Evolutionary conservation across 768 basidiomycete genomes (phyloP).

Genomic region (Mycena leptocephala): DNA sequence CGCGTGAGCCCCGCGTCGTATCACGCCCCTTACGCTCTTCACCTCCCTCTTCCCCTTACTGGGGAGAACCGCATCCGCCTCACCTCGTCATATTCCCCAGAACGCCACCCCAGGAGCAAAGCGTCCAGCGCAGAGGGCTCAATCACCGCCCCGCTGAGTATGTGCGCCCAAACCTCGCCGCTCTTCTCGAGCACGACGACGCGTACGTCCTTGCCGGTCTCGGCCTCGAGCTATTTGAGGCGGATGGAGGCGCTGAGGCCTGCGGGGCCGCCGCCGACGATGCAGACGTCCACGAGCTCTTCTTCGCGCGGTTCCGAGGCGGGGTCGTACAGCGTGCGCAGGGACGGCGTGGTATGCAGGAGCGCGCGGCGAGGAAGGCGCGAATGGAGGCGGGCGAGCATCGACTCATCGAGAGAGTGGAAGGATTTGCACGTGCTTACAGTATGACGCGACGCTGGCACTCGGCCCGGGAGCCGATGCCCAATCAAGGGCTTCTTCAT

Average conservation of each 20-base stretch:
- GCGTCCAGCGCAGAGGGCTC: constrained; percentile 96
- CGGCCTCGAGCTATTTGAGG: constrained; percentile 91
- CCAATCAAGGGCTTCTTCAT: too few relatives aligned
- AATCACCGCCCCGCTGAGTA: constrained; percentile 95
- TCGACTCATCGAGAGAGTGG: neutral
- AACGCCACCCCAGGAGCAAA: constrained; percentile 91
- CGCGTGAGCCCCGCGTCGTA: constrained; percentile 92
- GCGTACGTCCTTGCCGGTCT: constrained; percentile 85
- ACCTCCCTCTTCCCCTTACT: constrained; percentile 62
- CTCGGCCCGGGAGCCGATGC: too few relatives aligned
- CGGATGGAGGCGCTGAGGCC: constrained; percentile 97
- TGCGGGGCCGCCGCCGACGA: constrained; percentile 96
- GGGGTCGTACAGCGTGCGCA: constrained; percentile 20
- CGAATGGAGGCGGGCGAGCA: neutral
- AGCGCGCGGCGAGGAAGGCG: neutral
- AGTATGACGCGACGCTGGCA: too few relatives aligned
- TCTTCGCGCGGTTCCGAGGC: constrained; percentile 46
- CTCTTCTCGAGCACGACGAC: constrained; percentile 98
- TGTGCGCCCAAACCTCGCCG: constrained; percentile 93
- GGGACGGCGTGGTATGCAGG: neutral
- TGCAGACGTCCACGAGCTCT: constrained; percentile 97
- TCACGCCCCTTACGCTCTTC: constrained; percentile 81
- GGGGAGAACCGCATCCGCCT: constrained; percentile 57
- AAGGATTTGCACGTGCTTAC: too few relatives aligned
- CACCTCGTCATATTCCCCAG: constrained; percentile 66